Evolutionary conservation across 2,329 filamentous ascomycete genomes (phyloP).

Genomic region (Alternaria sp.): DNA sequence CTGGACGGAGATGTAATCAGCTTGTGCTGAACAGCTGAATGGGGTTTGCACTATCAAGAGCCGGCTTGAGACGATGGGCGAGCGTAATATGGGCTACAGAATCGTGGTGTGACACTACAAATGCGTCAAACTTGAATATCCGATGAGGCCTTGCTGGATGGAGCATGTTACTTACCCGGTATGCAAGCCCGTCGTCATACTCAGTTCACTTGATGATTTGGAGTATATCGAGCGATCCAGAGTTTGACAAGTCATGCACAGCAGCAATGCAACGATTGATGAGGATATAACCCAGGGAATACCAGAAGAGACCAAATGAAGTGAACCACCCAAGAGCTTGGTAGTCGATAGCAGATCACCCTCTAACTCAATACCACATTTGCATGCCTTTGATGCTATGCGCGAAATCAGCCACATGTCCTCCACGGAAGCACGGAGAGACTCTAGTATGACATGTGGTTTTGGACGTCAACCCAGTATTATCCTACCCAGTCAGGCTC

Average conservation of each 20-base stretch:
- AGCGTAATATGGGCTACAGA: background rate
- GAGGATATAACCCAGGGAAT: background rate
- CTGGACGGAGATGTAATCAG: background rate
- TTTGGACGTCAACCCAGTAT: background rate
- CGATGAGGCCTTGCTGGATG: background rate
- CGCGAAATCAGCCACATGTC: background rate
- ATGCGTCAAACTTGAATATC: background rate
- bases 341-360: background rate
- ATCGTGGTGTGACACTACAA: background rate
- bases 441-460: background rate
- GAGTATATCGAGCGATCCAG: background rate
- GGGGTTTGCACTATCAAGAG: background rate
- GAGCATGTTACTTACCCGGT: background rate
- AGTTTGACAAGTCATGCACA: background rate
- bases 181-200: slow-evolving; percentile 6
- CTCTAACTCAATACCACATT: background rate
- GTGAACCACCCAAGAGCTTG: background rate
- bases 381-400: background rate
- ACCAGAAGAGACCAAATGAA: background rate
- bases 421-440: background rate
- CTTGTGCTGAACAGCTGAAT: background rate
- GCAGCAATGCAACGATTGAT: background rate
- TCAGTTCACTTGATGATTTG: slow-evolving; percentile 5
- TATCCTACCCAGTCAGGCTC: background rate
- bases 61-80: background rate